These are phyloP conservation scores for Thraustochytrium striatum DNA, from an alignment of 352 stramenopile genomes.

Conservation along the genomic window DNA sequence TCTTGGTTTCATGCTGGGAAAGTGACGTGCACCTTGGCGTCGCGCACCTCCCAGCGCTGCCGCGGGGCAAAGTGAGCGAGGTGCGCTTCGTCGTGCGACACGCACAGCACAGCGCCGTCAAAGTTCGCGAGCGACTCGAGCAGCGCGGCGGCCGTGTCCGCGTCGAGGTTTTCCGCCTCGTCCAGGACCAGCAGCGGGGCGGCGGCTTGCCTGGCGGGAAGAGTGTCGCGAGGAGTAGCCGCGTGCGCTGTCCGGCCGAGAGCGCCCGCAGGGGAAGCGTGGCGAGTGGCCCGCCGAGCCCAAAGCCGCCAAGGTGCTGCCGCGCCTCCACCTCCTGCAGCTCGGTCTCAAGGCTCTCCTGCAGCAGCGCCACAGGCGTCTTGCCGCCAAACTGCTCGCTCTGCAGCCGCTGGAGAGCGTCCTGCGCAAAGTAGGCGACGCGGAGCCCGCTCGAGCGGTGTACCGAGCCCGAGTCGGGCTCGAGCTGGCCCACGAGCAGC, in stretches of 20 bases:
- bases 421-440: conserved; percentile 29
- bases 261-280: not conserved
- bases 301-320: not conserved
- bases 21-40: not conserved
- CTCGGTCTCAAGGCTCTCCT: not conserved
- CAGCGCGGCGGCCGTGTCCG: conserved; percentile 13
- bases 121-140: conserved; percentile 12
- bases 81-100: conserved; percentile 17
- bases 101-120: conserved; percentile 8
- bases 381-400: not conserved
- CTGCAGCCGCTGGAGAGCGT: conserved; percentile 5
- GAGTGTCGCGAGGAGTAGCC: not conserved
- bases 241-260: conserved; percentile 22
- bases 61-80: not conserved
- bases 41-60: not conserved
- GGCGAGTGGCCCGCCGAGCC: not conserved
- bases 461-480: conserved; percentile 57
- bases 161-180: conserved; percentile 44
- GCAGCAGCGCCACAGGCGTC: not conserved
- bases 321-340: not conserved
- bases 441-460: not conserved
- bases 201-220: not conserved
- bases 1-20: too few species aligned
- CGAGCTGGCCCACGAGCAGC: conserved; percentile 71
- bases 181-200: conserved; percentile 25